Evolutionary conservation across 2,329 filamentous ascomycete genomes (phyloP).

Genomic region (Trichoderma sp.): DNA sequence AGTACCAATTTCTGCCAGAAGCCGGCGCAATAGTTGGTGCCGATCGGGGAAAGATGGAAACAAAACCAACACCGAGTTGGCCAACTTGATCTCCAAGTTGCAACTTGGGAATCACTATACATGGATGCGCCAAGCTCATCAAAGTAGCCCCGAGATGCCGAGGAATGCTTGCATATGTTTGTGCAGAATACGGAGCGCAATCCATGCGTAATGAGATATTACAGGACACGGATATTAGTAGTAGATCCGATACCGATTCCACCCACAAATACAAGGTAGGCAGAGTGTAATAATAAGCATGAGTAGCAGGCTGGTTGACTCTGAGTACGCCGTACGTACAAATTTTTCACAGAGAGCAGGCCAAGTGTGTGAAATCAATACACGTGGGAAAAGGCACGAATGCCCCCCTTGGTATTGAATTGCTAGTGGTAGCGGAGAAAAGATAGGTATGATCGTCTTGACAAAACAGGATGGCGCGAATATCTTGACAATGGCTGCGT

Average conservation of each 20-base stretch:
- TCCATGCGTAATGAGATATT: background rate
- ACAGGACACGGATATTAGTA: background rate
- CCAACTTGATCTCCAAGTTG: background rate
- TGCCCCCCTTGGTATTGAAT: background rate
- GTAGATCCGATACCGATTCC: background rate
- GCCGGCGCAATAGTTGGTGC: background rate
- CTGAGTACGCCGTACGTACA: too few species aligned
- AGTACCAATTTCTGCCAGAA: background rate
- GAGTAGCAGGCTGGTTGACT: background rate
- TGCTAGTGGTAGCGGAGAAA: background rate
- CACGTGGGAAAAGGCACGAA: background rate
- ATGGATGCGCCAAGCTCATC: background rate
- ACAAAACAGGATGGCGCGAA: background rate
- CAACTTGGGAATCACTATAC: background rate
- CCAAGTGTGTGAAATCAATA: background rate
- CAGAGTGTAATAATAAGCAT: background rate
- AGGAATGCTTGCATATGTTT: background rate
- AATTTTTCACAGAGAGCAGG: too few species aligned
- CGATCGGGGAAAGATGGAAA: background rate
- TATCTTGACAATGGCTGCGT: background rate
- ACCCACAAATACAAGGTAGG: background rate
- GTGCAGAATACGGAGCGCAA: background rate
- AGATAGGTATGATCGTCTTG: background rate
- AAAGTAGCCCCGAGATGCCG: constrained; percentile 1
- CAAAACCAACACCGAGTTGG: background rate